These are phyloP conservation scores for Clathrus columnatus DNA, from an alignment of 768 basidiomycete genomes.

Conservation along the genomic window DNA sequence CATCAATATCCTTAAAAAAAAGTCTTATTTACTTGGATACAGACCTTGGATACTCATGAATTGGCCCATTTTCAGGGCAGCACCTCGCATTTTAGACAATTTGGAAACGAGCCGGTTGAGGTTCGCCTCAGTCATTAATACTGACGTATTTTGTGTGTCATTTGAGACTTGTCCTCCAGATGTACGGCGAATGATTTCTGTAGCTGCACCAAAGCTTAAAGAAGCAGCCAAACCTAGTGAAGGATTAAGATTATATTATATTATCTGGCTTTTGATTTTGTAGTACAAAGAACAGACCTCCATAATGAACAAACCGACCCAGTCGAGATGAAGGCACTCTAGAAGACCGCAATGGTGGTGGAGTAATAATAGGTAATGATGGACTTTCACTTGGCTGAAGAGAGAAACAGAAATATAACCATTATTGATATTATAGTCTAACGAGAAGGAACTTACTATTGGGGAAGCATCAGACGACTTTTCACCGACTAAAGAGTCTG, in stretches of 20 bases:
- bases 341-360: constrained; percentile 51
- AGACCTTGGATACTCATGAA: constrained; percentile 94
- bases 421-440: background rate
- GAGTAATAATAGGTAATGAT: background rate
- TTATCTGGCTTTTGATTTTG: background rate
- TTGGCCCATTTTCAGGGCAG: constrained; percentile 93
- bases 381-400: background rate
- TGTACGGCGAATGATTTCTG: constrained; percentile 73
- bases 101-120: constrained; percentile 84
- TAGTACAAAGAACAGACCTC: constrained; percentile 42
- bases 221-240: constrained; percentile 82
- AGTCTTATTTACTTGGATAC: background rate
- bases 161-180: constrained; percentile 25
- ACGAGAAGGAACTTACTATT: background rate
- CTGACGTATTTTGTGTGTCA: constrained; percentile 28
- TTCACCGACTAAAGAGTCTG: background rate
- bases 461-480: background rate
- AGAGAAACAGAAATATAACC: too few species aligned
- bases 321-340: constrained; percentile 86
- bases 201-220: constrained; percentile 79
- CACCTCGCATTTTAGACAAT: constrained; percentile 92
- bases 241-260: background rate
- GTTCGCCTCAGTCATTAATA: constrained; percentile 90
- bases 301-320: constrained; percentile 89
- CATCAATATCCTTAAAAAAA: background rate